Evolutionary conservation across 208 protist species (phyloP), one percentile per base, ranked within the genome.

Genomic region (Trypanosoma congolense): DNA sequence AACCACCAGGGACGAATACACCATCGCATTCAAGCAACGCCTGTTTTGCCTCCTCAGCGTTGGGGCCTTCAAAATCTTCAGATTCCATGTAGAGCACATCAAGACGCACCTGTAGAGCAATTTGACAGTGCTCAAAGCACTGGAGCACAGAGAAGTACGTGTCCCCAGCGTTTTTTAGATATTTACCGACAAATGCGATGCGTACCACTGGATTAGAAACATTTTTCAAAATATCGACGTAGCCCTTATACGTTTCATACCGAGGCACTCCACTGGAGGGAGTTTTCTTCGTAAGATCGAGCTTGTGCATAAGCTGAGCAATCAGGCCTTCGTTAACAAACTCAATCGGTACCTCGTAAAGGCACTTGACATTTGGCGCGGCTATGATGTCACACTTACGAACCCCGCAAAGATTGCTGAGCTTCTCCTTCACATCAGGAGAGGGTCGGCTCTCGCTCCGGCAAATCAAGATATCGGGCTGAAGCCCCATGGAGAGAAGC

Each of bases 151-250:
- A 99, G 38, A 98, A 93, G 79, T 99, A 99, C 12, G 97, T 77
- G 69, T 99, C 98, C 19, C 73, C 68, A 12, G 96, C 77, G 48
- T 80, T 88, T n/a, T 72, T 89, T 9, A 96, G 93, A 73, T 99
- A 99, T 71, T 99, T 99, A 54, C 98, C 98, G 3, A 99, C 98
- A 54, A 99, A 92, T 10, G 94, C 97, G 60, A 99, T 99, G 49
- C 65, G 75, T 25, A 98, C 78, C 46, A 65, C 74, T 2, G 85
- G 76, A 49, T 92, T 81, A 16, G 70, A 51, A 42, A 92, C 90
- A 47, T 90, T 74, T 18, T 65, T 70, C 14, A 96, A 70, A 54
- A 91, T 89, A 42, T 50, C 52, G 21, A 70, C 61, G 58, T 90
- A 94, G 44, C 75, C 46, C 47, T 85, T 78, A 62, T 82, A 92